A percentile compares a stretch with the other conserved stretches of the same genome.
Conservation (phyloP, 2,329 filamentous ascomycete species). For the Trichoderma semiorbis region DNA sequence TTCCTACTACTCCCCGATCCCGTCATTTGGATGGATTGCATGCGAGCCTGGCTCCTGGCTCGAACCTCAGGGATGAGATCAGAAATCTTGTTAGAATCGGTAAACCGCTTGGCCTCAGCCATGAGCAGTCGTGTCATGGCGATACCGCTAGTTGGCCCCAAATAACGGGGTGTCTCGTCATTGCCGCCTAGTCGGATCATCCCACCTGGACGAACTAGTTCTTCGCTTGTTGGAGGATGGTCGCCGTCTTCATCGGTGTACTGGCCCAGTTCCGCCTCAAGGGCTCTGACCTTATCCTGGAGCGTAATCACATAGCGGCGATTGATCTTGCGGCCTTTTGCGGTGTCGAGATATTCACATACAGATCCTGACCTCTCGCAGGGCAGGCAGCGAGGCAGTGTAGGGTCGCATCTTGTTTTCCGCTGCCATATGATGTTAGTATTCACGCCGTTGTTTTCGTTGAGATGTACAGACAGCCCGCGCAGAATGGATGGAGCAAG, state of each 20-base stretch:
- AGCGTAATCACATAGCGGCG: slow-evolving; percentile 90
- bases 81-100: slow-evolving; percentile 84
- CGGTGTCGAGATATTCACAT: slow-evolving; percentile 94
- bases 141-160: slow-evolving; percentile 92
- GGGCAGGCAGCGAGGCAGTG: slow-evolving; percentile 83
- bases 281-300: slow-evolving; percentile 76
- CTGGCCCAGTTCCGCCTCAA: slow-evolving; percentile 77
- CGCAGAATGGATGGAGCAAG: neutral
- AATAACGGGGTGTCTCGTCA: slow-evolving; percentile 81
- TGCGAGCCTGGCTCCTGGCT: slow-evolving; percentile 51
- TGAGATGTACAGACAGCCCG: neutral
- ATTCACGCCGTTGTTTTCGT: neutral
- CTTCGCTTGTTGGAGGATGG: slow-evolving; percentile 68
- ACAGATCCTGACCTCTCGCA: slow-evolving; percentile 88
- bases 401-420: slow-evolving; percentile 94
- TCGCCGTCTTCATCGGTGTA: slow-evolving; percentile 74
- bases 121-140: slow-evolving; percentile 93
- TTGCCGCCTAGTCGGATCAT: slow-evolving; percentile 80
- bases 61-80: slow-evolving; percentile 79
- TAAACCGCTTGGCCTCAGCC: slow-evolving; percentile 93
- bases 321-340: slow-evolving; percentile 80
- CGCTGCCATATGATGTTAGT: slow-evolving; percentile 51
- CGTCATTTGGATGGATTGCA: slow-evolving; percentile 58
- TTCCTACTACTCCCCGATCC: slow-evolving; percentile 55
- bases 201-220: slow-evolving; percentile 82